phyloP scores from a whole-genome alignment of 768 basidiomycete species.

The Kwoniella dendrophila region DNA sequence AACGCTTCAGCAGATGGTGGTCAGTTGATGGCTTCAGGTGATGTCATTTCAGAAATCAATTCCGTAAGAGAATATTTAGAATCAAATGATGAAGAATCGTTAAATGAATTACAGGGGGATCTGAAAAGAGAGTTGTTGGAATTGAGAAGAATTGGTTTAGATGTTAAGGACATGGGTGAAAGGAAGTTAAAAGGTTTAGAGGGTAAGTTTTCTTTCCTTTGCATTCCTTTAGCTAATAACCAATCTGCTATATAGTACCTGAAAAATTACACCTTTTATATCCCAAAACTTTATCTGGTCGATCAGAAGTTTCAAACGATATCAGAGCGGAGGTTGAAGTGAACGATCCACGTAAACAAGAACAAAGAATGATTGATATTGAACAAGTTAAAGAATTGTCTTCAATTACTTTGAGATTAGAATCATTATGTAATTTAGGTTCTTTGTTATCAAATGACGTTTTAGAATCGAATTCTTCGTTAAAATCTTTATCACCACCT shows the following conservation, averaged over 20 bases:
- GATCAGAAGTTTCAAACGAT: conserved; percentile 62
- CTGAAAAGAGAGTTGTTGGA: conserved; percentile 65
- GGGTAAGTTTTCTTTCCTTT: conserved; percentile 40
- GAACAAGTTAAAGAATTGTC: conserved; percentile 75
- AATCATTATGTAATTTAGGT: conserved; percentile 62
- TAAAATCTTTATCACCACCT: conserved; percentile 37
- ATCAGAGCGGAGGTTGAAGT: conserved; percentile 53
- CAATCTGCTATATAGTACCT: conserved; percentile 60
- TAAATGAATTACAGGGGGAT: conserved; percentile 52
- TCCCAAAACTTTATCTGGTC: conserved; percentile 70
- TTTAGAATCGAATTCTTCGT: too few species aligned
- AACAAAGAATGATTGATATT: conserved; percentile 56
- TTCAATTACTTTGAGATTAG: conserved; percentile 72
- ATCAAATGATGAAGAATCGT: conserved; percentile 49
- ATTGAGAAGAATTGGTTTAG: conserved; percentile 70
- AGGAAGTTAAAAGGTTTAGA: conserved; percentile 93
- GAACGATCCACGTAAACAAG: conserved; percentile 31
- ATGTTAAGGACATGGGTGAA: conserved; percentile 78
- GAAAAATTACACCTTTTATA: conserved; percentile 85
- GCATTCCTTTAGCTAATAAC: neutral
- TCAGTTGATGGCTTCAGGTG: conserved; percentile 87
- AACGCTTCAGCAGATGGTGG: conserved; percentile 81
- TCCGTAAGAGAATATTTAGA: conserved; percentile 62
- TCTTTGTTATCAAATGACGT: neutral
- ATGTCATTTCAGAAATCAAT: conserved; percentile 64